Evolutionary conservation across 1,139 yeast species (phyloP), one percentile per base, ranked within the genome.

Genomic region (Yamadazyma epiphylla): DNA sequence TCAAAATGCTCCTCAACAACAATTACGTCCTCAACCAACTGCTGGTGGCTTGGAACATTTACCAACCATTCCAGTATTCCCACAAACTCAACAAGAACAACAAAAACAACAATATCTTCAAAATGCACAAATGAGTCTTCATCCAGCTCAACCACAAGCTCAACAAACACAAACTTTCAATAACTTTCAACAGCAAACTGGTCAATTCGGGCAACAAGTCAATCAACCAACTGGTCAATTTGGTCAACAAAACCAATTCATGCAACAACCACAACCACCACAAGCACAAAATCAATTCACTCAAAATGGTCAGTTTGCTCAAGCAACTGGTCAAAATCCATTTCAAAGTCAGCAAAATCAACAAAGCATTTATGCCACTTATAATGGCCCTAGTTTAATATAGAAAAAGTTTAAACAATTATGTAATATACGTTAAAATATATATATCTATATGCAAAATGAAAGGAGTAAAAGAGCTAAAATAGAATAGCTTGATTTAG

Each of bases 41-140:
- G 81, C 84, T 13, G 87, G 86, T 4, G 87, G 87, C 0, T 64
- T 77, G 36, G 87, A 80, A 48, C 60, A 61, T 32, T 44, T 78
- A 24, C 80, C 80, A 3, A 79, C 86, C 0, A 53, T 74, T 3
- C 71, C 86, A 3, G 82, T 79, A 1, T 80, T 80, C 45, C 85
- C 85, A 0, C 75, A 76, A 41, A 79, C 85, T 6, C 76, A 70
- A 45, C 58, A 52, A 35, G 67, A 62, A 25, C 61, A 57, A 16
- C 60, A 55, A 29, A 55, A 55, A 30, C 65, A 68, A 31, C 57
- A 49, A 26, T 57, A 49, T 38, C 52, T 65, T 41, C 48, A 55
- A 29, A 55, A 58, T 34, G 77, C 77, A 2, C 50, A 53, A 22
- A 39, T 51, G 14, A 74, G 73, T 27, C 49, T 51, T 24, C 67